Base-by-base conservation (phyloP, 148 eudicot species). In the Salicornia ramosissima region DNA sequence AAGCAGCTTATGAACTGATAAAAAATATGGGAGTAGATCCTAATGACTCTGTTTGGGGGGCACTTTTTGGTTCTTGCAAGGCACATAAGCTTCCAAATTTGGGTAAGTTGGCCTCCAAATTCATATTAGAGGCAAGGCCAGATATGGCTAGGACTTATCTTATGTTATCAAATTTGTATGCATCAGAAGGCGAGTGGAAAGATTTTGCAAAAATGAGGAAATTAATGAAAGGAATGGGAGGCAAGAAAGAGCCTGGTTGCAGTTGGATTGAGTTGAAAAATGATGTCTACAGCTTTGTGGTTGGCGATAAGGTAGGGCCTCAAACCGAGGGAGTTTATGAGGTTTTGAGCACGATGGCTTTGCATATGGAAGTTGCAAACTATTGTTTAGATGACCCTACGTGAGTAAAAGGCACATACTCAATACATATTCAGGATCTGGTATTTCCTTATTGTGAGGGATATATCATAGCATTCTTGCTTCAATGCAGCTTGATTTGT, bases 1-100 rank as follows among this genome's bases (percentile, higher is more conserved):
- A 81, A 78, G 90, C 89, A 77, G 98, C 98, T 56, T 88, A 88
- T 74, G 80, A 88, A 63, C 69, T 90, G 77, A 93, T 93, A 46
- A 83, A 85, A 72, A 76, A 78, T 65, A 90, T 92, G 95, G 95
- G 92, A 30, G 86, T 84, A 78, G 81, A 80, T 65, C 95, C 98
- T 10, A 85, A 81, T 79, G 95, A 93, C 71, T 82, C 87, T 53
- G 91, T 93, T 59, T 90, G 96, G 98, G 94, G 90, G 40, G 92
- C 92, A 34, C 86, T 90, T 80, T 80, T 92, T 56, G 98, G 94
- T 57, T 88, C 98, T 33, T 90, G 94, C 67, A 90, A 84, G 70
- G 91, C 91, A 66, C 89, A 92, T 78, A 81, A 81, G 75, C 65
- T 78, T 77, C 86, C 86, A 18, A 76, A 79, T 69, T 75, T 89